Conservation (phyloP, 768 basidiomycete genomes). For the Boletus rubescentipes region DNA sequence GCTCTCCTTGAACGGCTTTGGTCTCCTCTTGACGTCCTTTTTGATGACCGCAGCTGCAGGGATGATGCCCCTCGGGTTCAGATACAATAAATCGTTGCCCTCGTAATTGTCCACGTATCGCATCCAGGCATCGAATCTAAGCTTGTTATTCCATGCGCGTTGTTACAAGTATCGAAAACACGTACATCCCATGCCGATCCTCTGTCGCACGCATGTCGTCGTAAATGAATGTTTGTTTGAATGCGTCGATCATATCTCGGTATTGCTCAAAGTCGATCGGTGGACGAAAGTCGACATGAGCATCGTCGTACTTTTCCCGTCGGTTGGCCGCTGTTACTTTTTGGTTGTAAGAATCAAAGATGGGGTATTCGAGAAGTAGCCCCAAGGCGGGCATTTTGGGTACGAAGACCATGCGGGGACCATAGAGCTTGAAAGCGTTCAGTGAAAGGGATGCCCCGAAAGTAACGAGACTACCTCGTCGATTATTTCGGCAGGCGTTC, state of each 20-base stretch:
- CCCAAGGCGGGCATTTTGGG: slow-evolving; percentile 97
- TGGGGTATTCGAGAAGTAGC: slow-evolving; percentile 83
- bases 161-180: slow-evolving; percentile 8
- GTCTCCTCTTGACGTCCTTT: slow-evolving; percentile 49
- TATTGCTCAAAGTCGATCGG: slow-evolving; percentile 71
- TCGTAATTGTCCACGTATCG: slow-evolving; percentile 70
- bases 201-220: slow-evolving; percentile 84
- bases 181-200: slow-evolving; percentile 73
- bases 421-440: slow-evolving; percentile 59
- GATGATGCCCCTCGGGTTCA: slow-evolving; percentile 76
- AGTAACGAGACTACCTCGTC: slow-evolving; percentile 50
- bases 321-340: slow-evolving; percentile 46
- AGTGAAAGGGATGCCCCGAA: not conserved
- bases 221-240: slow-evolving; percentile 88
- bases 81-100: slow-evolving; percentile 75
- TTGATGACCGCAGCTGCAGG: slow-evolving; percentile 68
- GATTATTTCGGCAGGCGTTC: slow-evolving; percentile 71
- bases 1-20: slow-evolving; percentile 66
- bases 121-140: slow-evolving; percentile 84
- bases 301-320: slow-evolving; percentile 43
- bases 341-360: slow-evolving; percentile 76
- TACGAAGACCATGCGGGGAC: slow-evolving; percentile 71
- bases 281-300: slow-evolving; percentile 64
- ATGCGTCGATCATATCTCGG: slow-evolving; percentile 66
- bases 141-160: not conserved